Percentiles rank a stretch among this genome's conserved stretches.
phyloP scores from a whole-genome alignment of 495 filamentous ascomycete genomes.

The Tuber magnatum region DNA sequence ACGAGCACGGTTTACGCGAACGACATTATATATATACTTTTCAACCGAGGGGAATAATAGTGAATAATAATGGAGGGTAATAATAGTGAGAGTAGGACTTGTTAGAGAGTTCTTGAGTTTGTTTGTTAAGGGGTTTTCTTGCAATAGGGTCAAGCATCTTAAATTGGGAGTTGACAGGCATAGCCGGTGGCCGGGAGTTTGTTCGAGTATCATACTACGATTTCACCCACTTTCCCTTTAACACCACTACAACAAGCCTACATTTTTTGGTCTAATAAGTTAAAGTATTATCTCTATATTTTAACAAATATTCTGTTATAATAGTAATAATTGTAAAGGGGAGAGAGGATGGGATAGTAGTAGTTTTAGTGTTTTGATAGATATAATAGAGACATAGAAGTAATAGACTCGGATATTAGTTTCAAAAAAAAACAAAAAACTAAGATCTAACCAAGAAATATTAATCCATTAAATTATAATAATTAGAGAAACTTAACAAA shows the following conservation, averaged over 20 bases:
- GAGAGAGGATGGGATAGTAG: too few relatives aligned
- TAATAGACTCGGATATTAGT: too few relatives aligned
- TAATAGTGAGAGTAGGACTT: neutral
- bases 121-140: neutral
- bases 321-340: neutral
- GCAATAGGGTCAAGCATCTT: neutral
- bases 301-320: neutral
- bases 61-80: too few relatives aligned
- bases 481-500: neutral
- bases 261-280: neutral
- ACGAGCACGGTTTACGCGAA: neutral
- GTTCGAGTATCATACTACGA: too few relatives aligned
- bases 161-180: neutral
- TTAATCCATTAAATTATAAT: neutral
- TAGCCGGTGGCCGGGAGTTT: neutral
- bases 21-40: neutral
- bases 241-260: neutral
- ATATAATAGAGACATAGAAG: neutral
- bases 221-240: neutral
- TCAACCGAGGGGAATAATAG: neutral
- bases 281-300: neutral
- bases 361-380: neutral
- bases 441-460: neutral
- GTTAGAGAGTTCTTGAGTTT: neutral
- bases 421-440: neutral